Conservation (phyloP, 1,284 basidiomycete species). For the Porodaedalea pini region DNA sequence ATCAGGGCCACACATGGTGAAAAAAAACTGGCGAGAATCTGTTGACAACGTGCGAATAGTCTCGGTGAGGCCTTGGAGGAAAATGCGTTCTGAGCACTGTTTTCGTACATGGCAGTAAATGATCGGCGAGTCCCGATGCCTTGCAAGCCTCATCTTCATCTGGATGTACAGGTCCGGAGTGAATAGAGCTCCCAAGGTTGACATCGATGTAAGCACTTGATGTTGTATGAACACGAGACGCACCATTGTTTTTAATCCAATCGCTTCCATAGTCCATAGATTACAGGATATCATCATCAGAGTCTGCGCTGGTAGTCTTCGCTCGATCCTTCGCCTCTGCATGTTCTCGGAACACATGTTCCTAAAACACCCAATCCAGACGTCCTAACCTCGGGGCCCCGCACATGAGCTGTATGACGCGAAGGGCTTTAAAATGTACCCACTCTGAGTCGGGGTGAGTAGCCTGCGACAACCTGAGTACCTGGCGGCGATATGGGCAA, state of each 20-base stretch:
- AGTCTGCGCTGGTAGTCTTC: slow-evolving; percentile 64
- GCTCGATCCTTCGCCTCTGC: no score
- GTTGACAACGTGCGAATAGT: slow-evolving; percentile 79
- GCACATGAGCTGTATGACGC: no score
- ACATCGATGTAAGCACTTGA: no score
- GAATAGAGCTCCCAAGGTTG: slow-evolving; percentile 55
- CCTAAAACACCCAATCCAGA: no score
- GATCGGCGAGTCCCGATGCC: slow-evolving; percentile 75
- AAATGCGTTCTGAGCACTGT: slow-evolving; percentile 91
- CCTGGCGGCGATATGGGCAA: no score
- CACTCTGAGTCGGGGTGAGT: no score
- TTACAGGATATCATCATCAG: slow-evolving; percentile 83
- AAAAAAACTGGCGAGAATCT: slow-evolving; percentile 79
- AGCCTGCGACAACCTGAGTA: no score
- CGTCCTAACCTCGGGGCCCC: no score
- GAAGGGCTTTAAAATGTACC: no score
- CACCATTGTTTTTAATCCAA: slow-evolving; percentile 85
- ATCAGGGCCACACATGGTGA: slow-evolving; percentile 63
- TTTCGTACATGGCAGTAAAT: slow-evolving; percentile 93
- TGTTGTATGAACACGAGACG: slow-evolving; percentile 33
- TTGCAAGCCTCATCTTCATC: slow-evolving; percentile 91
- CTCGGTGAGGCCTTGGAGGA: slow-evolving; percentile 89
- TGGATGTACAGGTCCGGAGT: slow-evolving; percentile 92
- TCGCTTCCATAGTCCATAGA: slow-evolving; percentile 85
- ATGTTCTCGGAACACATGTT: no score